These are phyloP conservation scores for Voacanga thouarsii DNA, from an alignment of 257 asterid genomes.

Conservation along the genomic window DNA sequence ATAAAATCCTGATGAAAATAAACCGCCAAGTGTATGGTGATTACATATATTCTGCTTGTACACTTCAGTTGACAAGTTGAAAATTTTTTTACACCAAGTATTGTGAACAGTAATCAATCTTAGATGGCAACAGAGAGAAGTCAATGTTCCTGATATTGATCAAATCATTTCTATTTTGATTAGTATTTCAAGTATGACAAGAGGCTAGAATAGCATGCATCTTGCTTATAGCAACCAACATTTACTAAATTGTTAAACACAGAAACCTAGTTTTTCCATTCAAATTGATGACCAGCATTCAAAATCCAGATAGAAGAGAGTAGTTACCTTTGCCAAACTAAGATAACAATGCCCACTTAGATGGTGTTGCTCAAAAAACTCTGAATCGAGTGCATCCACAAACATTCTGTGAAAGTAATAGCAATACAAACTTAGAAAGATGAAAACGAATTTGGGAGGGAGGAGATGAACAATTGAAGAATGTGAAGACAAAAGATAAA, in stretches of 20 bases:
- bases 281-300: background rate
- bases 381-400: conserved; percentile 80
- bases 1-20: background rate
- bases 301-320: background rate
- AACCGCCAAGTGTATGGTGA: background rate
- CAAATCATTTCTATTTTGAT: too few species aligned
- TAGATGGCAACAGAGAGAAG: background rate
- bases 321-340: conserved; percentile 65
- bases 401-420: conserved; percentile 57
- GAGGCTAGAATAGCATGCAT: background rate
- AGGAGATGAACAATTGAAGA: background rate
- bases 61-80: background rate
- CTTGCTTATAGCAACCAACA: too few species aligned
- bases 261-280: background rate
- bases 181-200: background rate
- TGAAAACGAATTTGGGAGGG: background rate
- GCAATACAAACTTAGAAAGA: background rate
- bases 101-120: background rate
- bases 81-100: background rate
- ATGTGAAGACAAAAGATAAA: background rate
- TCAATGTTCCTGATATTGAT: background rate
- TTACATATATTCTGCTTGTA: background rate
- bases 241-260: background rate
- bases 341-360: conserved; percentile 65
- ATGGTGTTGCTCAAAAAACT: conserved; percentile 61